Evolutionary conservation across 2,329 filamentous ascomycete genomes (phyloP), one percentile per base, ranked within the genome.

Genomic region (Curvularia lunata): DNA sequence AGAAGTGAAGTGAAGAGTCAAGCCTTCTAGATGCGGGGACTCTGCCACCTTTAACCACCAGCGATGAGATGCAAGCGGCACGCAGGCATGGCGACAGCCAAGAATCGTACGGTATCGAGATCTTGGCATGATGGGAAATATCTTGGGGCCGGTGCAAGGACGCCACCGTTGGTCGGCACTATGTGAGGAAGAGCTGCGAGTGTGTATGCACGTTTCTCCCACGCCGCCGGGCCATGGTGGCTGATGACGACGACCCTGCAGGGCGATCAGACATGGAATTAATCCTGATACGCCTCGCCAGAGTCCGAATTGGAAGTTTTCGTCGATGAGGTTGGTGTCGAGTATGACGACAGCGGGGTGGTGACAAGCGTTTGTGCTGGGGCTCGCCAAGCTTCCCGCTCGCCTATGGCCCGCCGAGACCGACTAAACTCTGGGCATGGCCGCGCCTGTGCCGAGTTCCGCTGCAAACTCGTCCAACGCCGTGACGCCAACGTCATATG

Each of bases 21-120:
- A 73, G 63, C 62, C 69, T 68, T 66, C 62, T 50, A 71, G 64
- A 66, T 63, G 62, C 55, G 67, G 72, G 70, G 68, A 63, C 52
- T 58, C 60, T 48, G 55, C 58, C 59, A 52, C 61, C 66, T 74
- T 75, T 73, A 71, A 75, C 68, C 62, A 54, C 62, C 50, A 47
- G 34, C 52, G 53, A 48, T 53, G 64, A 46, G 52, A 57, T 42
- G 60, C 56, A 64, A 50, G 66, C 64, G 64, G 65, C 41, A 54
- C 60, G 62, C 62, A 67, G 37, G 51, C 63, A 67, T 68, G 64
- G 62, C 58, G 61, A 65, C 47, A 62, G 70, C 71, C 72, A 74
- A 73, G 71, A 58, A 60, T 41, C 53, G 62, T 57, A 54, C 66
- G 60, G 56, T 68, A 69, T 63, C 48, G 52, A 66, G 54, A 59